phyloP scores from a whole-genome alignment of 345 rosid species.

The Eucalyptus curtisii region DNA sequence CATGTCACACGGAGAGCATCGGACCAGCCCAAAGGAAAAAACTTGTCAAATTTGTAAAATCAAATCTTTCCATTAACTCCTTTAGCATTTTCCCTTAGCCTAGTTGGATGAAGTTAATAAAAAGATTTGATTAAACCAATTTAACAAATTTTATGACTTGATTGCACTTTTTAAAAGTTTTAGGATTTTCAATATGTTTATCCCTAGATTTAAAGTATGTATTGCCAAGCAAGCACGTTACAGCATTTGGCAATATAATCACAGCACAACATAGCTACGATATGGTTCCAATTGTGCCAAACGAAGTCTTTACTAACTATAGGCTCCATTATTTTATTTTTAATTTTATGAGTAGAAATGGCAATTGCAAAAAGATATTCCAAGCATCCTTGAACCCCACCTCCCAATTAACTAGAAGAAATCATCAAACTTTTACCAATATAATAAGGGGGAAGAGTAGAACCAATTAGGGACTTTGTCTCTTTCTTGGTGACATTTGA shows the following conservation, averaged over 20 bases:
- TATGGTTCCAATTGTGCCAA: background rate
- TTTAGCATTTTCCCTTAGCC: too few species aligned
- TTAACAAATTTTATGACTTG: too few species aligned
- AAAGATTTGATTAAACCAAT: rapidly evolving
- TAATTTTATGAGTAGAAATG: background rate
- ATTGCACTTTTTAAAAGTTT: rapidly evolving
- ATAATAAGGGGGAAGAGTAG: background rate
- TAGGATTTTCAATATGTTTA: rapidly evolving
- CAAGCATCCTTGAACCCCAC: background rate
- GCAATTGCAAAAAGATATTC: background rate
- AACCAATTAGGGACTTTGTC: background rate
- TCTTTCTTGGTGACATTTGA: background rate
- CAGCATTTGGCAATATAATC: background rate
- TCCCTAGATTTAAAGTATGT: too few species aligned
- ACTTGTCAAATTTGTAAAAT: too few species aligned
- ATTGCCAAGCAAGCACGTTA: background rate
- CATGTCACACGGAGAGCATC: too few species aligned
- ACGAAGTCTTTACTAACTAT: background rate
- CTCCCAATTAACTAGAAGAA: background rate
- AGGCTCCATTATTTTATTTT: background rate
- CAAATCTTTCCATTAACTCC: too few species aligned
- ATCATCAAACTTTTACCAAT: background rate
- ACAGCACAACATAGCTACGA: background rate
- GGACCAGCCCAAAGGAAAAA: too few species aligned
- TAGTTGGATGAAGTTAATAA: too few species aligned